Evolutionary conservation across 2,329 filamentous ascomycete species (phyloP), one percentile per base, ranked within the genome.

Genomic region (Fusarium bulbicola): DNA sequence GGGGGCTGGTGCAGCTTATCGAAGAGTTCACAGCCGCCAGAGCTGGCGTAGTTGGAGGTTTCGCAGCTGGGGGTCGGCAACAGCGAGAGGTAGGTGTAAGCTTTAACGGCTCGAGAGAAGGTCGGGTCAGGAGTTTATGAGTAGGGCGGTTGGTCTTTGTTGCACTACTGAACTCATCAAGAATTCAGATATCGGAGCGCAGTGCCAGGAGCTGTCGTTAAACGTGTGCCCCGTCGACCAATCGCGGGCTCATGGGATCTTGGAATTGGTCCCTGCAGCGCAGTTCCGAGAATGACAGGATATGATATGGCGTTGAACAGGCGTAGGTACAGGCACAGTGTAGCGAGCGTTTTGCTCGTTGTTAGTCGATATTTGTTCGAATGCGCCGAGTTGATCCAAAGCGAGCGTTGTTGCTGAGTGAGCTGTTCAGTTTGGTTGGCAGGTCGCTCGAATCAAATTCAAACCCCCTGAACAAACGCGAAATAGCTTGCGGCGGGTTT

Each of bases 401-500:
- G 26, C 70, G 67, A 39, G 30, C 62, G 71, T 72, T 64, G 71
- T 73, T 71, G 73, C 58, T 66, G 59, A 60, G 67, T 49, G 42
- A 59, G 63, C 75, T 75, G 62, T 67, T 73, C 75, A 74, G 67
- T 64, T 71, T 67, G 64, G 64, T 60, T 71, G 72, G 68, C 68
- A 66, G 64, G 61, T 59, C 45, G 62, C 42, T 59, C 66, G 58
- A 65, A 69, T 45, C 68, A 66, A 66, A 71, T 63, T 69, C 61
- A 67, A 68, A 78, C 64, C 77, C 77, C 77, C 78, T 79, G 77
- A 79, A 75, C 68, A 78, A 77, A 79, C 76, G 77, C 75, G 71
- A 77, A 73, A 74, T 74, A 75, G 73, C 68, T 71, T 69, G 52
- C 46, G 52, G 72, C 69, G 66, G 72, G 61, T 62, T 74, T 69